These are phyloP conservation scores for Bipolaris gigantea DNA, from an alignment of 2,329 filamentous ascomycete genomes.

Conservation along the genomic window DNA sequence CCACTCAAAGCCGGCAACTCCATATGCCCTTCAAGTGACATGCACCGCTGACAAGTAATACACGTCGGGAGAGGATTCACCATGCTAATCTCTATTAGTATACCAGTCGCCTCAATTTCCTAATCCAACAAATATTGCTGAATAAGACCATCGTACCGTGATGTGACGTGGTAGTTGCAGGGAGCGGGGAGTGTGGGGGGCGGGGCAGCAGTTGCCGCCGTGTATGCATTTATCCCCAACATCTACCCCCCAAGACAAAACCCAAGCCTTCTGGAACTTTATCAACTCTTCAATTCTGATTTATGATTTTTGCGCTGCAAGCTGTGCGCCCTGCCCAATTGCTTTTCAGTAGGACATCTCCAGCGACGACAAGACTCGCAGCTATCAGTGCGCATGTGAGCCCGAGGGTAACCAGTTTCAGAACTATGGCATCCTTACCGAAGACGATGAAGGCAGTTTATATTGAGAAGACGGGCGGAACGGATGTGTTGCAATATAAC, in stretches of 20 bases:
- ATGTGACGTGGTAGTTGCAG: conserved; percentile 10
- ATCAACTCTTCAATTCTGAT: background rate
- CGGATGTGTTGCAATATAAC: conserved; percentile 71
- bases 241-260: background rate
- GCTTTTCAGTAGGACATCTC: conserved; percentile 14
- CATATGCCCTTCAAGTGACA: background rate
- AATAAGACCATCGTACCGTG: background rate
- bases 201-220: conserved; percentile 1
- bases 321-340: conserved; percentile 13
- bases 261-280: background rate
- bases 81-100: background rate
- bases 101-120: background rate
- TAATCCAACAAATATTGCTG: background rate
- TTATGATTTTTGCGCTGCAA: conserved; percentile 22
- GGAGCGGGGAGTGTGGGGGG: conserved; percentile 5
- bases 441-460: conserved; percentile 73
- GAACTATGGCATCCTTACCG: conserved; percentile 57
- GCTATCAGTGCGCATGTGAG: conserved; percentile 22
- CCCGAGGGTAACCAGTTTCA: conserved; percentile 9
- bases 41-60: background rate
- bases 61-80: background rate
- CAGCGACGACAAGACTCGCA: conserved; percentile 21
- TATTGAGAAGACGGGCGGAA: conserved; percentile 71
- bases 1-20: background rate
- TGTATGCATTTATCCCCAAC: conserved; percentile 14